phyloP scores from a whole-genome alignment of 108 stramenopile genomes.

The Nannochloropsis oceanica region DNA sequence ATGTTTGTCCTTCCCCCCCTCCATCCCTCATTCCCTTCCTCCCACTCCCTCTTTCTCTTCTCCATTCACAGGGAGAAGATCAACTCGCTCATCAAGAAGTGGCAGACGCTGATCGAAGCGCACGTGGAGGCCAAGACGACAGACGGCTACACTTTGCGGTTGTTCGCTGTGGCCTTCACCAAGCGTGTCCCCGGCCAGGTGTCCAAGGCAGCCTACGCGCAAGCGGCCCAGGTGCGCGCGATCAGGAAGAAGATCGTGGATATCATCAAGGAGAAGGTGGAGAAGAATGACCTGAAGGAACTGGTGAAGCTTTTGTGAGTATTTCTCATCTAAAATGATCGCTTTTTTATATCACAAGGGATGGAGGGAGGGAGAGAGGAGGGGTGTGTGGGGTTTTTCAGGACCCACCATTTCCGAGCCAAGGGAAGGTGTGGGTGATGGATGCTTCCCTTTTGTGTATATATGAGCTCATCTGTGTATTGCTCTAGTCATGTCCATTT shows the following conservation, averaged over 20 bases:
- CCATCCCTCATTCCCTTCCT: no score
- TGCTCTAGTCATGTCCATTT: no score
- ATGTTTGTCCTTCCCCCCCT: no score
- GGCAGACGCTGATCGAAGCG: conserved; percentile 95
- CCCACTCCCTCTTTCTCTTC: no score
- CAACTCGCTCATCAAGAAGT: conserved; percentile 96
- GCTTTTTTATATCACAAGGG: neutral
- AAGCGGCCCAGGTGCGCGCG: conserved; percentile 77
- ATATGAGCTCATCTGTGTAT: no score
- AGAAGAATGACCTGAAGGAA: conserved; percentile 94
- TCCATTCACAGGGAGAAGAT: conserved; percentile 63
- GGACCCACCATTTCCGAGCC: no score
- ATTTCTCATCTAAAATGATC: no score
- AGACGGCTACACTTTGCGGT: conserved; percentile 90
- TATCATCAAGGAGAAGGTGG: conserved; percentile 79
- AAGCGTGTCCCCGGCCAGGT: conserved; percentile 76
- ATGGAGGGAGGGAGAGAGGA: neutral
- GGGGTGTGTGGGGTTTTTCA: neutral
- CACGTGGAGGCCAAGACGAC: conserved; percentile 95
- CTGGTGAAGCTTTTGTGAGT: conserved; percentile 83
- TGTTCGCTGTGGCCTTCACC: conserved; percentile 99
- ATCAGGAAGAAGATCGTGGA: conserved; percentile 97
- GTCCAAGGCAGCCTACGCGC: conserved; percentile 89
- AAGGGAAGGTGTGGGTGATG: no score
- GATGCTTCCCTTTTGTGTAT: no score